Evolutionary conservation across 2,329 filamentous ascomycete genomes (phyloP).

Genomic region (Hyphodiscus sp.): DNA sequence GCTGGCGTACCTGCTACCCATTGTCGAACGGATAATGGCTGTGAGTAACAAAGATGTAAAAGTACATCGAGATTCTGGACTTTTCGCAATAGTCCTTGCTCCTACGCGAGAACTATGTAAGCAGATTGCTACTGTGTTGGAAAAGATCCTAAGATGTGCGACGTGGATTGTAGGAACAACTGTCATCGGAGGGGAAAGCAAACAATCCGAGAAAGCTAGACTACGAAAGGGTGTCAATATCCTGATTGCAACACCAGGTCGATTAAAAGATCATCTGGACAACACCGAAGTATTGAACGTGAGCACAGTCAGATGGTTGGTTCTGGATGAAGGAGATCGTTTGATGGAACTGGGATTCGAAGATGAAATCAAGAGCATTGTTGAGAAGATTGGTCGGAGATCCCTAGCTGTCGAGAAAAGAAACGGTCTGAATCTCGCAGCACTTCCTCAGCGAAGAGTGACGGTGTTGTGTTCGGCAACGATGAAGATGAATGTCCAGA

Average conservation of each 20-base stretch:
- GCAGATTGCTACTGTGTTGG: slow-evolving; percentile 83
- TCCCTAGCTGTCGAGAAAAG: slow-evolving; percentile 52
- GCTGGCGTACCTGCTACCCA: slow-evolving; percentile 86
- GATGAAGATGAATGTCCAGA: slow-evolving; percentile 96
- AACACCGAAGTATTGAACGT: slow-evolving; percentile 87
- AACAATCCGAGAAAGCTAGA: slow-evolving; percentile 82
- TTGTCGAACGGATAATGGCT: slow-evolving; percentile 80
- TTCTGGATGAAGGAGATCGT: slow-evolving; percentile 94
- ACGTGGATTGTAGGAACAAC: slow-evolving; percentile 93
- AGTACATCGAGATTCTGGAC: slow-evolving; percentile 76
- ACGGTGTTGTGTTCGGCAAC: slow-evolving; percentile 95
- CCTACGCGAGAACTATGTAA: slow-evolving; percentile 92
- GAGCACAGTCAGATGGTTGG: slow-evolving; percentile 84
- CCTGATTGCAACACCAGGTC: slow-evolving; percentile 86
- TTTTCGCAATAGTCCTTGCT: slow-evolving; percentile 91
- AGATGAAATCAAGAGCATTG: slow-evolving; percentile 83
- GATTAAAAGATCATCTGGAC: slow-evolving; percentile 84
- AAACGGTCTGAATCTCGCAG: slow-evolving; percentile 48
- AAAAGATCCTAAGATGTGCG: slow-evolving; percentile 78
- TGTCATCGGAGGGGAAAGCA: slow-evolving; percentile 63
- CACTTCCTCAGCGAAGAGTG: slow-evolving; percentile 68
- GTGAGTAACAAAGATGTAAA: slow-evolving; percentile 53
- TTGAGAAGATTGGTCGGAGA: slow-evolving; percentile 67
- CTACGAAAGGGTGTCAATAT: slow-evolving; percentile 94
- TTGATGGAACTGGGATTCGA: slow-evolving; percentile 98